phyloP scores from a whole-genome alignment of 176 grass and related monocot species.

The sorghum (Sorghum bicolor) region Sorghum_bicolor_NCBIv3 NC_012872.2:4877501-4878000 shows the following conservation, averaged over 20 bases:
- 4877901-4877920: not conserved
- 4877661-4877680: not conserved
- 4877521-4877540: not conserved
- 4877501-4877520: not conserved
- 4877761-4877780: not conserved
- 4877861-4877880: not conserved
- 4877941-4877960: not conserved
- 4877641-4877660: not conserved
- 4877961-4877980: too few species aligned
- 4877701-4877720: not conserved
- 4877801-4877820: not conserved
- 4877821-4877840: not conserved
- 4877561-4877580: not conserved
- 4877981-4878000: too few species aligned
- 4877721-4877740: not conserved
- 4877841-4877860: not conserved
- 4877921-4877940: not conserved
- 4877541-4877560: too few species aligned
- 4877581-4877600: not conserved
- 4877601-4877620: not conserved
- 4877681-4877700: not conserved
- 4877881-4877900: constrained; percentile 4
- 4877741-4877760: not conserved
- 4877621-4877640: not conserved
- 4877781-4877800: not conserved